A percentile compares a stretch with the other conserved stretches of the same genome.
Evolutionary conservation across 106 monocot genomes (phyloP).

Genomic region (Allium cepa): DNA sequence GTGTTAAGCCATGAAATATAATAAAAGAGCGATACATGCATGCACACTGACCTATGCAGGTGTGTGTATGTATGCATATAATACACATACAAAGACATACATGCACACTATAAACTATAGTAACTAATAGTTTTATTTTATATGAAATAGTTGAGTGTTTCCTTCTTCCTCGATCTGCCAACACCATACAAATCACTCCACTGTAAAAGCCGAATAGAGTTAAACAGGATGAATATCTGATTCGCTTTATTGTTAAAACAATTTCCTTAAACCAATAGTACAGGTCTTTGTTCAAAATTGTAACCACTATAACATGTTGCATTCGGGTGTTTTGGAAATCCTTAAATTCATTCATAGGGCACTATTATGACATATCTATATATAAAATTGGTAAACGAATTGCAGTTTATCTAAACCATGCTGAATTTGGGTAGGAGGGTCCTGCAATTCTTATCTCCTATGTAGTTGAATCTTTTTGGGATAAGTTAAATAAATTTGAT

Average conservation of each 20-base stretch:
- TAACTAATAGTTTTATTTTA: no score
- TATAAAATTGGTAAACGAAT: no score
- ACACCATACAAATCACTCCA: no score
- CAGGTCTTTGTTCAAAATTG: conserved; percentile 85
- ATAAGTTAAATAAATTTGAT: conserved; percentile 60
- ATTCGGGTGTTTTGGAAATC: conserved; percentile 85
- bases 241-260: conserved; percentile 79
- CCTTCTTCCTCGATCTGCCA: no score
- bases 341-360: conserved; percentile 89
- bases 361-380: conserved; percentile 4
- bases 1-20: no score
- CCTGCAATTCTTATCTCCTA: conserved; percentile 53
- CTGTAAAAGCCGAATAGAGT: no score
- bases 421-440: conserved; percentile 36
- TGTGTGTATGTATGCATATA: no score
- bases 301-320: conserved; percentile 84
- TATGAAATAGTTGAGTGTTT: no score
- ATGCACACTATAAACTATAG: no score
- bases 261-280: conserved; percentile 79
- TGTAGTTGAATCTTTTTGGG: conserved; percentile 65
- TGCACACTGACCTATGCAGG: no score
- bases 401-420: background rate
- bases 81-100: no score
- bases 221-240: conserved; percentile 81
- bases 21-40: no score